Evolutionary conservation across 2,329 filamentous ascomycete species (phyloP).

Genomic region (Hypoxylon sp.): DNA sequence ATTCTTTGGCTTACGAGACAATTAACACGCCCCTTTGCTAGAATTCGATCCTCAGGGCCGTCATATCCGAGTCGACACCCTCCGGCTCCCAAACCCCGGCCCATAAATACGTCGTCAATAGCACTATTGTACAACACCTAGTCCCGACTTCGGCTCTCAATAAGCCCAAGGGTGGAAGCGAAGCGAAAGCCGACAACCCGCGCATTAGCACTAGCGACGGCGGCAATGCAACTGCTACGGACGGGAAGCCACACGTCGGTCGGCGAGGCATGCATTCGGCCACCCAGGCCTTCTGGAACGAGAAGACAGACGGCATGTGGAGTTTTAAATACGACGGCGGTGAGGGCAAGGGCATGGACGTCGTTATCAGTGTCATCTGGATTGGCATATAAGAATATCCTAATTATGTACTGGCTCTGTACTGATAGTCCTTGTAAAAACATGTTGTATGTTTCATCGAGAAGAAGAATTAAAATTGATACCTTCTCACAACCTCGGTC

Average conservation of each 20-base stretch:
- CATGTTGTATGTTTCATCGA: constrained; percentile 28
- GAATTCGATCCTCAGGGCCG: constrained; percentile 82
- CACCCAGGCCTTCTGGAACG: constrained; percentile 89
- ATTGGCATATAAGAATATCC: constrained; percentile 70
- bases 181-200: constrained; percentile 65
- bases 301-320: constrained; percentile 92
- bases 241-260: constrained; percentile 80
- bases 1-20: background rate
- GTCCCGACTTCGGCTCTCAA: constrained; percentile 76
- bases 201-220: constrained; percentile 70
- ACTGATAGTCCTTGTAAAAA: constrained; percentile 19
- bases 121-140: constrained; percentile 96
- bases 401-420: background rate
- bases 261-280: constrained; percentile 92
- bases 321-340: constrained; percentile 85
- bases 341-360: constrained; percentile 76
- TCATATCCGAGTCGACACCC: constrained; percentile 81
- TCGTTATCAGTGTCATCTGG: constrained; percentile 83
- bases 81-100: constrained; percentile 70
- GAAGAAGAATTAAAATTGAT: constrained; percentile 25
- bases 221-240: constrained; percentile 67
- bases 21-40: constrained; percentile 54
- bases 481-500: constrained; percentile 6
- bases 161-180: constrained; percentile 68
- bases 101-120: constrained; percentile 97